A percentile compares a stretch with the other conserved stretches of the same genome.
Evolutionary conservation across 2,329 filamentous ascomycete genomes (phyloP).

Genomic region (Atkinsonella hypoxylon): DNA sequence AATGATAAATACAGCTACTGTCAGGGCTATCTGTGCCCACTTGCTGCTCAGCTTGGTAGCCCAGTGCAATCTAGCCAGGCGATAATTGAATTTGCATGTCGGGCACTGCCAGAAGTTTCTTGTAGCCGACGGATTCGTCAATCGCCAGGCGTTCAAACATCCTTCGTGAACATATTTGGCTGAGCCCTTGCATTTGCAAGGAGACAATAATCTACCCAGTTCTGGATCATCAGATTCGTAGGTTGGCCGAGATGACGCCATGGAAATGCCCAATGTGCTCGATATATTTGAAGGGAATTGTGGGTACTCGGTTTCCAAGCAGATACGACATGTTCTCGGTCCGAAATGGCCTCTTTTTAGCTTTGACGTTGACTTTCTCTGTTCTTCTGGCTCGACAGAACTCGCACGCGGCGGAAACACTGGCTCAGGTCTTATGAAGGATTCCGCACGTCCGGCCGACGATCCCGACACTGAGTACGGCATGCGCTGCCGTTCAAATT

Average conservation of each 20-base stretch:
- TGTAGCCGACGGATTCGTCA: conserved; percentile 50
- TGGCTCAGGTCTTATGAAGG: neutral
- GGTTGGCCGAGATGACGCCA: conserved; percentile 22
- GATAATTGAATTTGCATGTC: conserved; percentile 77
- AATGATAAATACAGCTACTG: conserved; percentile 55
- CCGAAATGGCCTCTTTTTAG: conserved; percentile 40
- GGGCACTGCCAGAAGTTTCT: conserved; percentile 80
- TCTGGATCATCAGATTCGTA: conserved; percentile 67
- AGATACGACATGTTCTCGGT: conserved; percentile 76
- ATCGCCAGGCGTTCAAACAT: conserved; percentile 74
- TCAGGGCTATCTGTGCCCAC: conserved; percentile 57
- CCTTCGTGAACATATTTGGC: conserved; percentile 91
- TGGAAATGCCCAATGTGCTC: conserved; percentile 21
- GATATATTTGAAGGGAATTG: conserved; percentile 28
- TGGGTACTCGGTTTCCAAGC: conserved; percentile 55
- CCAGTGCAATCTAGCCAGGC: conserved; percentile 65
- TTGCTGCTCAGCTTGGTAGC: conserved; percentile 57
- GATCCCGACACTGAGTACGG: conserved; percentile 2
- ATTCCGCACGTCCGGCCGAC: neutral
- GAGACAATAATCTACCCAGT: conserved; percentile 69
- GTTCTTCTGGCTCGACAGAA: conserved; percentile 1
- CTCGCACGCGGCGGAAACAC: neutral
- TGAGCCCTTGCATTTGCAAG: conserved; percentile 87
- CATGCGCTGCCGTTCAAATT: conserved; percentile 2
- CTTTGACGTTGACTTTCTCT: conserved; percentile 5